Evolutionary conservation across 2,329 filamentous ascomycete species (phyloP).

Genomic region (Aspergillus intermedius): DNA sequence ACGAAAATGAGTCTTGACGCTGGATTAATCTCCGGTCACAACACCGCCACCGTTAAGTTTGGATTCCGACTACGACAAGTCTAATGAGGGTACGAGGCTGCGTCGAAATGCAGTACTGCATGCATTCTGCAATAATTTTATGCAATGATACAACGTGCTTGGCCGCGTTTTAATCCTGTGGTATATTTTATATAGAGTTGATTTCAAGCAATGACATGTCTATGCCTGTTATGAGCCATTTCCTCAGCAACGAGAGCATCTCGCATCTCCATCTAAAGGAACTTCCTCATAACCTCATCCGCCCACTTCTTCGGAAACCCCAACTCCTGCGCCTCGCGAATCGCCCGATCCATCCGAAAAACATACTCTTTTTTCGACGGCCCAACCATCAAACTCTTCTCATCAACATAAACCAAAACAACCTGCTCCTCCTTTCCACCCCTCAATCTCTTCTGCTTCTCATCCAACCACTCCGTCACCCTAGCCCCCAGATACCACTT

Average conservation of each 20-base stretch:
- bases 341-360: constrained; percentile 38
- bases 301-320: constrained; percentile 32
- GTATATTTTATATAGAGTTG: not conserved
- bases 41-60: too few species aligned
- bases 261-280: constrained; percentile 14
- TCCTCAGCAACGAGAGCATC: too few species aligned
- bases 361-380: constrained; percentile 35
- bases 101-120: too few species aligned
- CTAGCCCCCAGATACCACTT: constrained; percentile 31
- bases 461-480: constrained; percentile 27
- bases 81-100: too few species aligned
- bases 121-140: too few species aligned
- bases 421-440: constrained; percentile 11
- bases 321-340: constrained; percentile 30
- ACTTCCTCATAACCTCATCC: constrained; percentile 33
- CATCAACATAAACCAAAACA: constrained; percentile 39
- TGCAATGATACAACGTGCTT: too few species aligned
- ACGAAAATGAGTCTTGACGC: not conserved
- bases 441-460: constrained; percentile 7
- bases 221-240: not conserved
- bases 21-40: not conserved
- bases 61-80: too few species aligned
- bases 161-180: not conserved
- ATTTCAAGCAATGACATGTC: not conserved
- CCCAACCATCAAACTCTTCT: constrained; percentile 26